Evolutionary conservation across 2,329 filamentous ascomycete genomes (phyloP).

Genomic region (Beauveria varroae): DNA sequence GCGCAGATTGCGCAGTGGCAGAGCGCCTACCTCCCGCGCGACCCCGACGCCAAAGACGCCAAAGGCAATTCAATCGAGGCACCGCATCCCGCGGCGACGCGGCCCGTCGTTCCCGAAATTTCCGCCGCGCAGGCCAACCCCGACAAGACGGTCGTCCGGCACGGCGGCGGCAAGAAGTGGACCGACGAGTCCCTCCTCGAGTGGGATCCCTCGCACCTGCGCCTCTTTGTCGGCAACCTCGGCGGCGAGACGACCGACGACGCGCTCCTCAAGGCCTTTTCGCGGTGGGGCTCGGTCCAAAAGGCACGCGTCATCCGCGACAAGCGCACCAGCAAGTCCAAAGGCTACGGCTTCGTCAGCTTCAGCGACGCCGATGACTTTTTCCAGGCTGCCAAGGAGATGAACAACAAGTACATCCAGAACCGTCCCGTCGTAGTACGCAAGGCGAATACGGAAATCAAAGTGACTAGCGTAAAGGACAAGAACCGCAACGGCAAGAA

Average conservation of each 20-base stretch:
- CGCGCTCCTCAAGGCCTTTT: slow-evolving; percentile 86
- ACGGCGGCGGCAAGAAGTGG: slow-evolving; percentile 90
- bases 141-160: slow-evolving; percentile 74
- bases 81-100: slow-evolving; percentile 14
- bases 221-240: slow-evolving; percentile 92
- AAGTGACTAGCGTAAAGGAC: slow-evolving; percentile 61
- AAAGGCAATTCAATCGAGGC: slow-evolving; percentile 14
- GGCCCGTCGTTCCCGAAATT: slow-evolving; percentile 20
- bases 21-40: slow-evolving; percentile 64
- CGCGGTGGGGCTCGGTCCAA: slow-evolving; percentile 77
- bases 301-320: slow-evolving; percentile 92
- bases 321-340: slow-evolving; percentile 92
- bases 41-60: slow-evolving; percentile 32
- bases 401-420: slow-evolving; percentile 98
- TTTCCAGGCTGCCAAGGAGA: slow-evolving; percentile 92
- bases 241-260: slow-evolving; percentile 97
- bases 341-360: slow-evolving; percentile 93
- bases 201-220: slow-evolving; percentile 92
- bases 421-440: slow-evolving; percentile 86
- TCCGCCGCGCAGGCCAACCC: slow-evolving; percentile 40
- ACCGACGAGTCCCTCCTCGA: slow-evolving; percentile 81
- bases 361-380: slow-evolving; percentile 95
- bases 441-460: slow-evolving; percentile 88
- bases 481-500: slow-evolving; percentile 38
- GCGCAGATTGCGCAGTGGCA: slow-evolving; percentile 94